Percentiles rank a stretch among this genome's conserved stretches.
phyloP scores from a whole-genome alignment of 768 basidiomycete species.

The Tubosaeta brunneosetosa region DNA sequence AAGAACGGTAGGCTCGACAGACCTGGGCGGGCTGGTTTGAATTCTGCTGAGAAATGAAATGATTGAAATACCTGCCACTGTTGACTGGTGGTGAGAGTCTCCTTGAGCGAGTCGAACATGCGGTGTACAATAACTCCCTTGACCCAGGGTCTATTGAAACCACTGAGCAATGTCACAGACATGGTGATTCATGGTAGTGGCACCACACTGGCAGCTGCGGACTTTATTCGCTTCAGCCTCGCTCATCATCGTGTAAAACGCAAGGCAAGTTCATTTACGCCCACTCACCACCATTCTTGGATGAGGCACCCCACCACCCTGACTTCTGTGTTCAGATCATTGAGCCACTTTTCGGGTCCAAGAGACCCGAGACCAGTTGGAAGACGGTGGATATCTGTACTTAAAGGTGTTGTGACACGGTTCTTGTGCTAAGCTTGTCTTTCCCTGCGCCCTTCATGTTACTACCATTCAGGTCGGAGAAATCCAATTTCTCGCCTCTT shows the following conservation, averaged over 20 bases:
- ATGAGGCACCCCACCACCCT: neutral
- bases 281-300: slow-evolving; percentile 2
- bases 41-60: no score
- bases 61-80: no score
- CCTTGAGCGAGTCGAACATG: no score
- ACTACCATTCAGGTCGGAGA: slow-evolving; percentile 6
- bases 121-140: neutral
- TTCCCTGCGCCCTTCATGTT: slow-evolving; percentile 12
- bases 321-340: neutral
- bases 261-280: slow-evolving; percentile 5
- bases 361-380: neutral
- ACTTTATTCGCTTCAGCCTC: neutral
- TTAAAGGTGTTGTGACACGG: slow-evolving; percentile 3
- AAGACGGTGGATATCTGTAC: neutral
- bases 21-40: no score
- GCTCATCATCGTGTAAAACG: no score
- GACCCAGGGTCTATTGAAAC: slow-evolving; percentile 3
- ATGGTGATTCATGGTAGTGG: no score
- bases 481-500: slow-evolving; percentile 13
- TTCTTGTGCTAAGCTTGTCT: neutral
- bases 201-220: no score
- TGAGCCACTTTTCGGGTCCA: neutral
- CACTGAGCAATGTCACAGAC: no score
- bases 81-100: no score
- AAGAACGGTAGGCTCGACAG: no score